Evolutionary conservation across 805 yeast genomes (phyloP), one percentile per base, ranked within the genome.

Genomic region (Scheffersomyces coipomensis): DNA sequence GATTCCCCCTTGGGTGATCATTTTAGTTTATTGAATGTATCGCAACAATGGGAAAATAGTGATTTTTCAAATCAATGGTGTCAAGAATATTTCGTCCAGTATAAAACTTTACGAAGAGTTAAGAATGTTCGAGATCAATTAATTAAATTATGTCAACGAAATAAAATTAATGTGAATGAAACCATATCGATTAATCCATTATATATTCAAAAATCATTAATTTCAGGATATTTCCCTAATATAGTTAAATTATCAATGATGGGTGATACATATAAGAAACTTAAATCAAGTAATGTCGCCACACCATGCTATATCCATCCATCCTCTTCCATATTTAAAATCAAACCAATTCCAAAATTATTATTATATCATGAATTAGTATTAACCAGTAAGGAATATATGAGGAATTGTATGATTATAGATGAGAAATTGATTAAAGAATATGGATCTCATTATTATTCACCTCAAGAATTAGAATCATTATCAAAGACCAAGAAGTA

Each of bases 311-410:
- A 68, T 52, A 71, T 91, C 23, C 99, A 91, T 52, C 99, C 99
- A 0, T 83, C 96, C 0, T 85, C 96, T 0, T 78, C 82, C 0
- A 55, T 91, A 22, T 79, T 76, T 51, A 66, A 71, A 10, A 64
- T 66, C 10, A 81, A 79, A 42, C 95, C 93, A 16, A 90, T 89
- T 0, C 83, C 90, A 3, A 83, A 78, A 46, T 67, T 78, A 38
- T 68, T 93, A 5, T 66, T 91, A 12, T 93, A 88, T 57, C 88
- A 89, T 52, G 95, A 91, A 44, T 66, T 91, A 51, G 84, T 91
- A 35, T 61, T 85, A 34, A 91, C 99, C 0, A 77, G 88, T 19
- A 87, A 83, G 56, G 97, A 90, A 64, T 91, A 81, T 60, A 87
- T 93, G 88, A 74, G 90, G 42, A 83, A 83, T 48, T 81, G 89